Evolutionary conservation across 768 basidiomycete genomes (phyloP).

Genomic region (Mycena rosella): DNA sequence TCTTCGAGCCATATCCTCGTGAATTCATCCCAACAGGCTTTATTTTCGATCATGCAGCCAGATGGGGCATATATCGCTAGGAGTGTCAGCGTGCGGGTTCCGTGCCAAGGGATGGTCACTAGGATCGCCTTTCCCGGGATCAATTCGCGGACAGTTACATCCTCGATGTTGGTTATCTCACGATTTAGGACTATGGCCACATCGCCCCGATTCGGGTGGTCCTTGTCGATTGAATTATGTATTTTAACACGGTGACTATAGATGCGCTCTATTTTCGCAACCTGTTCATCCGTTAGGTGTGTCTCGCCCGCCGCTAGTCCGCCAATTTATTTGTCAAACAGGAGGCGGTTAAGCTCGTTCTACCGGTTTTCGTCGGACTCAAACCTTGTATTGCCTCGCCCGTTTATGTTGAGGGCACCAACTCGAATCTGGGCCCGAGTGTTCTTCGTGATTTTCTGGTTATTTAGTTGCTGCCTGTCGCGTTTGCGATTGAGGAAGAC

Average conservation of each 20-base stretch:
- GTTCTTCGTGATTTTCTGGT: conserved; percentile 1
- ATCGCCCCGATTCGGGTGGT: conserved; percentile 15
- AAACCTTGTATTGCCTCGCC: neutral
- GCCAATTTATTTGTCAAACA: conserved; percentile 27
- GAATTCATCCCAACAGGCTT: conserved; percentile 34
- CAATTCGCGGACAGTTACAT: neutral
- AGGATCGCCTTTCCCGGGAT: conserved; percentile 23
- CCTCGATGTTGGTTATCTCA: conserved; percentile 24
- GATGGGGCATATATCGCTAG: conserved; percentile 41
- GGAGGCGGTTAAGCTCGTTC: conserved; percentile 27
- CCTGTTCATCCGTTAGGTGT: conserved; percentile 29
- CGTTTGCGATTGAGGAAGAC: conserved; percentile 3
- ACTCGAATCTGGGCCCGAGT: conserved; percentile 20
- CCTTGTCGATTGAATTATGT: conserved; percentile 8
- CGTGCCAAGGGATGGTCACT: conserved; percentile 25
- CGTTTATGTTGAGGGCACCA: conserved; percentile 34
- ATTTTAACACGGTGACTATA: conserved; percentile 11
- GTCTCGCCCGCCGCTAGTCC: conserved; percentile 32
- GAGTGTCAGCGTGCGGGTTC: neutral
- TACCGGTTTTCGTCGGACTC: conserved; percentile 30
- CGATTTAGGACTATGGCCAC: conserved; percentile 37
- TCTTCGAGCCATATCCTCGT: neutral
- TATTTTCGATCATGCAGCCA: neutral
- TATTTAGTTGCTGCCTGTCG: neutral
- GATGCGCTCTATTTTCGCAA: conserved; percentile 3